Evolutionary conservation across 176 grass and related monocot species (phyloP), one percentile per base, ranked within the genome.

Genomic region (Musa troglodytarum): DNA sequence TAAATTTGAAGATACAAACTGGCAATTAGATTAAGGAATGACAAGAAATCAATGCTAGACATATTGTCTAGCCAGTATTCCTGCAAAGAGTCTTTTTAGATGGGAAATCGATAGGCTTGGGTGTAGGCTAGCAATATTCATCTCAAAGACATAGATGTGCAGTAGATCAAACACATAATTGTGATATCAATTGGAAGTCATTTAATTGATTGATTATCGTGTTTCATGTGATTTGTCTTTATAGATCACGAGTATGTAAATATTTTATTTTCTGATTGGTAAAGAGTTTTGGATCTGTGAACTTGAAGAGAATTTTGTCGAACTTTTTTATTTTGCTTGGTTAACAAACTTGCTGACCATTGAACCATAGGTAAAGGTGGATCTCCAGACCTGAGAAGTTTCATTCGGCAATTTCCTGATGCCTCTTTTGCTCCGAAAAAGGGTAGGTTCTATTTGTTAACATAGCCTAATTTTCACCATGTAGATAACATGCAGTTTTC

Each of bases 301-400:
- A 73, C 11, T 53, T 55, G 9, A 21, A 3, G 22, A 50, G 22
- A 50, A 21, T 19, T 9, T 0, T 21, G 3, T 19, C 8, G 51
- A 8, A 13, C 2, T 3, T 43, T 14, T 77, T 70, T 1, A 13
- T 57, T 21, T 58, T 56, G 49, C 8, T 56, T 68, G 10, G 9
- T 49, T 78, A 14, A 58, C 51, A 16, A 49, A 57, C 52, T 49
- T 70, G 62, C 83, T 15, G 64, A 67, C 53, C 22, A 81, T 52
- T 13, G 24, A 77, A 82, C 76, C 78, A 25, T 25, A 92, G 90
- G 86, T 75, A 89, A 87, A 80, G 61, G 62, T 19, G 84, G 86
- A 57, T 68, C 84, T 82, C 90, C 84, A 53, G 83, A 89, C 77
- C 73, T 89, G n/a, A 82, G 77, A 82, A 89, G 86, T 85, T 89